Conservation (phyloP, 1,284 basidiomycete genomes). For the Boletus sp. region DNA sequence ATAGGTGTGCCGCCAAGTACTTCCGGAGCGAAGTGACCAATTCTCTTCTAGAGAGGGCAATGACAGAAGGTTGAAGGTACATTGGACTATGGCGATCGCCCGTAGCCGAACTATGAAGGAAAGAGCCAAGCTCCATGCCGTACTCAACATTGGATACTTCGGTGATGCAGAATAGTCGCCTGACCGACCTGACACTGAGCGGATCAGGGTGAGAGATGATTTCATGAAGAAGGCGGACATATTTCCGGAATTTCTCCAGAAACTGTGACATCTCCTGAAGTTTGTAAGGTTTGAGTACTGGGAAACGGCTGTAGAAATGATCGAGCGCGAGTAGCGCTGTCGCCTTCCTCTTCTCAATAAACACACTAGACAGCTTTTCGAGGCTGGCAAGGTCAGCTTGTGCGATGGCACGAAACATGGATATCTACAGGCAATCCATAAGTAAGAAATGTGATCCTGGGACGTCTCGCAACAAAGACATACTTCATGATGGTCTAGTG, state of each 20-base stretch:
- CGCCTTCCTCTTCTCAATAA: constrained; percentile 7
- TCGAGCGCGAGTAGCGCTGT: constrained; percentile 28
- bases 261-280: constrained; percentile 29
- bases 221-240: constrained; percentile 34
- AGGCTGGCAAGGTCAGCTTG: constrained; percentile 11
- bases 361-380: constrained; percentile 9
- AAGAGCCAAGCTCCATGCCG: constrained; percentile 26
- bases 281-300: constrained; percentile 11
- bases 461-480: not conserved
- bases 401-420: constrained; percentile 26
- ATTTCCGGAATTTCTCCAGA: constrained; percentile 37
- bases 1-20: constrained; percentile 30
- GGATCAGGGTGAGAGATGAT: constrained; percentile 30
- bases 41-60: constrained; percentile 9
- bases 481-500: constrained; percentile 20
- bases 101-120: constrained; percentile 19
- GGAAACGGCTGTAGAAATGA: constrained; percentile 20
- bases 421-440: constrained; percentile 14
- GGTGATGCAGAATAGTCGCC: constrained; percentile 39
- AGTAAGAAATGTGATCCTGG: not conserved
- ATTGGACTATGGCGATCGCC: constrained; percentile 4
- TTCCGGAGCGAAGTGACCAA: constrained; percentile 16
- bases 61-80: not conserved
- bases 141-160: constrained; percentile 28
- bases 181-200: constrained; percentile 22